phyloP scores from a whole-genome alignment of 2,329 filamentous ascomycete genomes.

The Colletotrichum chrysophilum region DNA sequence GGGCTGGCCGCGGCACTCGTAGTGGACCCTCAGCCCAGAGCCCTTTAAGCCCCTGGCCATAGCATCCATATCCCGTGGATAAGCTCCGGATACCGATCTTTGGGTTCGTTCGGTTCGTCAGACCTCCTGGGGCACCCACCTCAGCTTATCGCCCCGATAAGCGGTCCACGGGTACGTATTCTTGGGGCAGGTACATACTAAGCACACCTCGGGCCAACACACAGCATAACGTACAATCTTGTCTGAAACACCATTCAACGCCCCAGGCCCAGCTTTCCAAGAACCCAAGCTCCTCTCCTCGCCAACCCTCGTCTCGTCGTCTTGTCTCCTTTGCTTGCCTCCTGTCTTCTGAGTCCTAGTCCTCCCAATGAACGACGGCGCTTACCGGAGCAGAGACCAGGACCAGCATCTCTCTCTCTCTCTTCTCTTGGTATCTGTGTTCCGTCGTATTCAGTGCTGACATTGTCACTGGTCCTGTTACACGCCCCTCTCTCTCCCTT shows the following conservation, averaged over 20 bases:
- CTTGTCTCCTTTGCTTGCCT: not conserved
- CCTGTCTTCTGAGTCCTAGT: not conserved
- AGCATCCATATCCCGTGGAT: not conserved
- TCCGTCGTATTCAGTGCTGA: not conserved
- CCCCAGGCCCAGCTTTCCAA: slow-evolving; percentile 1
- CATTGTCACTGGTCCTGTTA: not conserved
- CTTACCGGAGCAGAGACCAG: not conserved
- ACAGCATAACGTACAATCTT: slow-evolving; percentile 22
- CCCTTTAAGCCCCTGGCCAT: slow-evolving; percentile 6
- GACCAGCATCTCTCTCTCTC: not conserved
- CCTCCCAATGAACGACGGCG: slow-evolving; percentile 3
- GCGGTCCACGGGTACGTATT: not conserved
- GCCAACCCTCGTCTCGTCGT: slow-evolving; percentile 1
- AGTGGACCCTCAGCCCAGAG: not conserved
- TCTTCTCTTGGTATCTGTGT: not conserved
- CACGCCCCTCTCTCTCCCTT: not conserved
- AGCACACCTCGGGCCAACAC: not conserved
- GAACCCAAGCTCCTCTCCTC: not conserved
- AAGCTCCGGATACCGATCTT: slow-evolving; percentile 1
- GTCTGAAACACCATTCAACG: slow-evolving; percentile 17
- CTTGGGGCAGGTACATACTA: too few species aligned
- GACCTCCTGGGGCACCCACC: not conserved
- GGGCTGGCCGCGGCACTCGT: not conserved
- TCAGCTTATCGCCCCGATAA: slow-evolving; percentile 4
- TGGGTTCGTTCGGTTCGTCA: not conserved